These are phyloP conservation scores for Acarospora socialis DNA, from an alignment of 2,329 filamentous ascomycete genomes.

Conservation along the genomic window DNA sequence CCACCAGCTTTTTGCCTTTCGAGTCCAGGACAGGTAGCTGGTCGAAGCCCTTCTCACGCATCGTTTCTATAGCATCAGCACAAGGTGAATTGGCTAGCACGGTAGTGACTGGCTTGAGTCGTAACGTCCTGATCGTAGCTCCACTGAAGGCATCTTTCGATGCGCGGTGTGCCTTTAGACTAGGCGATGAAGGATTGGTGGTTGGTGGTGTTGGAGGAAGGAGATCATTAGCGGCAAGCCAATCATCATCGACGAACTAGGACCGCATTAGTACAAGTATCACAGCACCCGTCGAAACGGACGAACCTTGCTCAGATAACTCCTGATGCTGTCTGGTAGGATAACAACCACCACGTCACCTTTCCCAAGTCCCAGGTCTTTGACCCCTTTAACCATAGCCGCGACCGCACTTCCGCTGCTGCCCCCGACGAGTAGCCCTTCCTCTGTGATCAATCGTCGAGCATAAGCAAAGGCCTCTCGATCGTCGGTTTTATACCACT, in stretches of 20 bases:
- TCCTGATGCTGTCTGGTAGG: conserved; percentile 89
- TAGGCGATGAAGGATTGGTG: conserved; percentile 22
- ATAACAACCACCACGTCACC: conserved; percentile 83
- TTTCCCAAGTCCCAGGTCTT: conserved; percentile 62
- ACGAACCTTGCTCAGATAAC: conserved; percentile 74
- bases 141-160: conserved; percentile 55
- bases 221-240: conserved; percentile 92
- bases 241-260: conserved; percentile 91
- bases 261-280: neutral
- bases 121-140: conserved; percentile 67
- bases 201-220: conserved; percentile 47
- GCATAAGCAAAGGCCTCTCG: conserved; percentile 80
- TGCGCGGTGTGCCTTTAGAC: conserved; percentile 19
- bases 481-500: conserved; percentile 98
- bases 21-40: conserved; percentile 79
- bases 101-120: conserved; percentile 87
- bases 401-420: conserved; percentile 87
- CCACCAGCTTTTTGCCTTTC: conserved; percentile 54
- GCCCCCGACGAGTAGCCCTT: conserved; percentile 84
- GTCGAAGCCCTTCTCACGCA: conserved; percentile 97
- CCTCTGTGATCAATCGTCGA: conserved; percentile 81
- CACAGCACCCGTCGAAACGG: too few relatives aligned
- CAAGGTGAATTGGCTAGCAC: conserved; percentile 57
- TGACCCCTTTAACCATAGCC: conserved; percentile 60
- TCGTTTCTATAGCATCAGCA: conserved; percentile 84